Base-by-base conservation (phyloP, 140 eudicot species). In the Oenanthe javanica region DNA sequence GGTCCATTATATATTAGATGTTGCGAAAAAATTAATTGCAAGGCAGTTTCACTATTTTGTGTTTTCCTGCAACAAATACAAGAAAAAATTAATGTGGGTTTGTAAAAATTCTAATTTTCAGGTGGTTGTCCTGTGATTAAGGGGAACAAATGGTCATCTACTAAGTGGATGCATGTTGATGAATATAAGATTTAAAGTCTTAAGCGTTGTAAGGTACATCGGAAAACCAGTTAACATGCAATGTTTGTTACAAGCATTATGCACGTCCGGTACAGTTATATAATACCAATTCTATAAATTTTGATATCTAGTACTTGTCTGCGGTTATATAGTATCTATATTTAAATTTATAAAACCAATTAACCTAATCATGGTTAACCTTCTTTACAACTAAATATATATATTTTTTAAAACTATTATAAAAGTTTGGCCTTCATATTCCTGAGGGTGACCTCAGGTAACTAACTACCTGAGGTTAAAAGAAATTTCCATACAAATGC, bases 71-170 rank as follows among this genome's bases (percentile, higher is more conserved):
- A 55, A 12, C 43, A 74, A 23, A 12, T 36, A 46, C 14, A 4
- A 9, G 10, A 38, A 40, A 43, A 9, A 19, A 45, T 18, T 79
- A 9, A 77, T 55, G 50, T 23, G 74, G 45, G 19, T 6, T 25
- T 79, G 9, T 19, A 18, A 63, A 52, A 31, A 48, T 83, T 36
- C 15, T 1, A 67, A 31, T 67, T 36, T 82, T 9, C 85, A 95
- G 99, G 96, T 86, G 99, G 99, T 48, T 95, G 97, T 86, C 97
- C 97, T 83, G 99, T 95, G 63, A 89, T 95, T 63, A 92, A 88
- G 87, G 99, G 99, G 79, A 87, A 95, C 86, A 95, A 95, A 72
- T 95, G 99, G 99, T 95, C 97, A 63, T 86, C 97, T 70, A 95
- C 99, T 0, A 92, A 95, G 83, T 95, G 97, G 99, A 87, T 95